phyloP scores from a whole-genome alignment of 2,329 filamentous ascomycete genomes.

The Epicoccum nigrum region DNA sequence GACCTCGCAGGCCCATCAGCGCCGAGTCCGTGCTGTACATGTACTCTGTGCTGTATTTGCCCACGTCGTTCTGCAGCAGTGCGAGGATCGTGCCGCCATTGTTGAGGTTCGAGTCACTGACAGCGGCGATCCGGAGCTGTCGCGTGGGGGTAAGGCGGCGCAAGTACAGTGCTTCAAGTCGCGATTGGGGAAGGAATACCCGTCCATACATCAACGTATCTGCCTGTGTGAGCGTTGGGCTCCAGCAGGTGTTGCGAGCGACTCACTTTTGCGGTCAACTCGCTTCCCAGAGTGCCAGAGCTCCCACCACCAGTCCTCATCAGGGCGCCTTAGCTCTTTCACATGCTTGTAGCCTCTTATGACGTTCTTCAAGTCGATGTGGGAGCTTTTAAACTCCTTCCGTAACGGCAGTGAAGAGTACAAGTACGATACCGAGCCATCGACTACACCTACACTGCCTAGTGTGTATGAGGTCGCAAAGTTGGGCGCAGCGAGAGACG shows the following conservation, averaged over 20 bases:
- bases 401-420: conserved; percentile 85
- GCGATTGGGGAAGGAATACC: conserved; percentile 81
- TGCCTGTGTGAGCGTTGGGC: conserved; percentile 32
- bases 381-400: conserved; percentile 71
- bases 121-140: conserved; percentile 79
- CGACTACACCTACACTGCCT: conserved; percentile 86
- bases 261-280: conserved; percentile 56
- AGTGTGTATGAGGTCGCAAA: conserved; percentile 95
- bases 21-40: conserved; percentile 92
- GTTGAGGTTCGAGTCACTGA: conserved; percentile 72
- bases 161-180: conserved; percentile 84
- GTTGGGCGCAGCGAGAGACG: conserved; percentile 87
- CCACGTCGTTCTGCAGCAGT: conserved; percentile 79
- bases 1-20: conserved; percentile 80
- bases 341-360: conserved; percentile 84
- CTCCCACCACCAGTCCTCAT: conserved; percentile 60
- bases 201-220: conserved; percentile 75
- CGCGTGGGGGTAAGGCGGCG: conserved; percentile 77
- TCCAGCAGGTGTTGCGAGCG: not conserved
- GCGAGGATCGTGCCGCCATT: conserved; percentile 79
- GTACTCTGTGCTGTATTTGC: conserved; percentile 87
- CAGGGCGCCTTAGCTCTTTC: conserved; percentile 64
- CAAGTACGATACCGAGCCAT: conserved; percentile 96
- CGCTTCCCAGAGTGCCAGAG: conserved; percentile 59
- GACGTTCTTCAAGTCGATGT: conserved; percentile 76